A percentile compares a stretch with the other conserved stretches of the same genome.
These are phyloP conservation scores for Floccularia luteovirens DNA, from an alignment of 768 basidiomycete genomes.

Conservation along the genomic window DNA sequence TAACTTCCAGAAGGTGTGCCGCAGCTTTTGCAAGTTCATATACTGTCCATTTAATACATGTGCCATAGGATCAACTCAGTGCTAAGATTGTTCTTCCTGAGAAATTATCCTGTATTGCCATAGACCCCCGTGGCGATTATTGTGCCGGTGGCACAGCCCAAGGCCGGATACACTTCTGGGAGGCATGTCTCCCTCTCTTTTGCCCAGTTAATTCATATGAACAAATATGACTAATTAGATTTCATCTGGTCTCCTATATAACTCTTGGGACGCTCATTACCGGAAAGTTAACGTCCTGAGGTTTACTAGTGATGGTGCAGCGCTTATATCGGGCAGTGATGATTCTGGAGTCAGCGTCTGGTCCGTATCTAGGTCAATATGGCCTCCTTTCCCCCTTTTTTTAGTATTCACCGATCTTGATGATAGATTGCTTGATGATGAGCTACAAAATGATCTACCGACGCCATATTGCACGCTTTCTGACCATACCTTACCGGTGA, in stretches of 20 bases:
- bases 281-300: slow-evolving; percentile 76
- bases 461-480: slow-evolving; percentile 73
- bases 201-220: slow-evolving; percentile 2
- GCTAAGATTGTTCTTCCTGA: slow-evolving; percentile 86
- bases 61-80: slow-evolving; percentile 76
- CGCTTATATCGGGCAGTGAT: slow-evolving; percentile 81
- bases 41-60: too few relatives aligned
- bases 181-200: slow-evolving; percentile 47
- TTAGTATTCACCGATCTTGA: slow-evolving; percentile 8
- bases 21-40: slow-evolving; percentile 7
- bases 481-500: slow-evolving; percentile 90
- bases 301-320: slow-evolving; percentile 77
- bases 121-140: slow-evolving; percentile 65
- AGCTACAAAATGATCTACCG: slow-evolving; percentile 65
- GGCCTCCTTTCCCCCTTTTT: slow-evolving; percentile 10
- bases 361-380: slow-evolving; percentile 75
- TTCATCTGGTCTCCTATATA: slow-evolving; percentile 88
- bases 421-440: slow-evolving; percentile 67
- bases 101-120: slow-evolving; percentile 72
- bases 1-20: slow-evolving; percentile 82
- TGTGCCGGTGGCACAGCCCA: slow-evolving; percentile 86
- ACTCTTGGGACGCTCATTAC: slow-evolving; percentile 95
- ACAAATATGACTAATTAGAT: slow-evolving; percentile 38
- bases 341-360: slow-evolving; percentile 88
- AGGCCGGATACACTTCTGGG: slow-evolving; percentile 94